phyloP scores from a whole-genome alignment of 345 rosid genomes.

The Lagerstroemia speciosa region DNA sequence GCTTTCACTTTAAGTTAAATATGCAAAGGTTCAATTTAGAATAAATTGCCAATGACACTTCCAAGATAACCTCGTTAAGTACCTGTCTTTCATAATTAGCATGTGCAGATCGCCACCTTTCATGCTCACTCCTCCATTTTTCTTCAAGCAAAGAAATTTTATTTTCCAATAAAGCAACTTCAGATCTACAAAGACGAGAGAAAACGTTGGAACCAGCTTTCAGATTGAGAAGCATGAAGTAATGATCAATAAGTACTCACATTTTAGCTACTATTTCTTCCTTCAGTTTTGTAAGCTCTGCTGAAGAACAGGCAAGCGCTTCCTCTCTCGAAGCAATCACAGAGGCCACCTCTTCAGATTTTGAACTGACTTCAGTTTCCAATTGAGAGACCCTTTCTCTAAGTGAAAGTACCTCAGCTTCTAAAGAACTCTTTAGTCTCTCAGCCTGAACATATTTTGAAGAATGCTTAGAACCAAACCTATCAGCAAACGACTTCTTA shows the following conservation, averaged over 20 bases:
- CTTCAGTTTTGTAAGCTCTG: constrained; percentile 58
- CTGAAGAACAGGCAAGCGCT: constrained; percentile 52
- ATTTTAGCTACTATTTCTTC: constrained; percentile 55
- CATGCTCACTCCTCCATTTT: constrained; percentile 65
- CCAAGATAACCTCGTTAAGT: neutral
- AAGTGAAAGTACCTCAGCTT: constrained; percentile 60
- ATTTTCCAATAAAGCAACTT: constrained; percentile 52
- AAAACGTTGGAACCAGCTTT: neutral
- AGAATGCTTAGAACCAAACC: neutral
- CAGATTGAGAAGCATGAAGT: constrained; percentile 1
- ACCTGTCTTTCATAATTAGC: constrained; percentile 98
- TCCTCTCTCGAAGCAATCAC: constrained; percentile 61
- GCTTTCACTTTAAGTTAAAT: no score
- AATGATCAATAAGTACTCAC: constrained; percentile 24
- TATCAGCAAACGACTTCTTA: neutral
- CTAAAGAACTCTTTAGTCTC: constrained; percentile 52
- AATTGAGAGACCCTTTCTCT: constrained; percentile 65
- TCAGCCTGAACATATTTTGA: constrained; percentile 43
- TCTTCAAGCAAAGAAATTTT: constrained; percentile 56
- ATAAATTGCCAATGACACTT: neutral
- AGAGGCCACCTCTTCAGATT: constrained; percentile 60
- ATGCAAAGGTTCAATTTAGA: neutral
- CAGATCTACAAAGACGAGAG: constrained; percentile 49
- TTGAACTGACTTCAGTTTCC: constrained; percentile 53
- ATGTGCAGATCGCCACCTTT: constrained; percentile 70